phyloP scores from a whole-genome alignment of 768 basidiomycete species.

The Suillus tomentosus region DNA sequence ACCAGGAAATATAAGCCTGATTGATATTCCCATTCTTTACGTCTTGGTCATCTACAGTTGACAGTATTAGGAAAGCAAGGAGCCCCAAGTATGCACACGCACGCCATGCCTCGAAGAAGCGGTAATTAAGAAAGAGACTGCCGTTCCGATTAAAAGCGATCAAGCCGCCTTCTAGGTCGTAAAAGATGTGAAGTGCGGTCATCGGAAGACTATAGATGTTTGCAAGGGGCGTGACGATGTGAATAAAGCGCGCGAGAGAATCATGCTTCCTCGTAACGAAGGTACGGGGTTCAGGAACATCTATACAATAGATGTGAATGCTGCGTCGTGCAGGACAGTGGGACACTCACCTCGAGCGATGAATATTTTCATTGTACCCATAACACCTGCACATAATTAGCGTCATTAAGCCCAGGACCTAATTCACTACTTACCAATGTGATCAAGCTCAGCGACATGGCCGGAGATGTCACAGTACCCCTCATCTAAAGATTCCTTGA shows the following conservation, averaged over 20 bases:
- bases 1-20: constrained; percentile 85
- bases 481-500: constrained; percentile 76
- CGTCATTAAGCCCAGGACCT: neutral
- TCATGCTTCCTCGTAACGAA: constrained; percentile 58
- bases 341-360: constrained; percentile 55
- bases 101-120: constrained; percentile 90
- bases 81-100: constrained; percentile 35
- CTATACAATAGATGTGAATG: constrained; percentile 38
- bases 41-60: constrained; percentile 62
- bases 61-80: neutral
- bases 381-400: constrained; percentile 46
- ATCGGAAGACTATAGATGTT: constrained; percentile 74
- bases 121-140: constrained; percentile 84
- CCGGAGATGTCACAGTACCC: constrained; percentile 84
- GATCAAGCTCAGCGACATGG: constrained; percentile 55
- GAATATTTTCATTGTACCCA: constrained; percentile 64
- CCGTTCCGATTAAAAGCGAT: constrained; percentile 95
- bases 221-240: constrained; percentile 65
- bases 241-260: constrained; percentile 69
- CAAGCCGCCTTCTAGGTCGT: constrained; percentile 73
- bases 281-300: constrained; percentile 50
- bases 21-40: constrained; percentile 53
- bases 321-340: constrained; percentile 7
- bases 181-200: constrained; percentile 82
- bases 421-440: constrained; percentile 50